Conservation (phyloP, 192 early-diverging fungal species). For the Coemansia sp. region DNA sequence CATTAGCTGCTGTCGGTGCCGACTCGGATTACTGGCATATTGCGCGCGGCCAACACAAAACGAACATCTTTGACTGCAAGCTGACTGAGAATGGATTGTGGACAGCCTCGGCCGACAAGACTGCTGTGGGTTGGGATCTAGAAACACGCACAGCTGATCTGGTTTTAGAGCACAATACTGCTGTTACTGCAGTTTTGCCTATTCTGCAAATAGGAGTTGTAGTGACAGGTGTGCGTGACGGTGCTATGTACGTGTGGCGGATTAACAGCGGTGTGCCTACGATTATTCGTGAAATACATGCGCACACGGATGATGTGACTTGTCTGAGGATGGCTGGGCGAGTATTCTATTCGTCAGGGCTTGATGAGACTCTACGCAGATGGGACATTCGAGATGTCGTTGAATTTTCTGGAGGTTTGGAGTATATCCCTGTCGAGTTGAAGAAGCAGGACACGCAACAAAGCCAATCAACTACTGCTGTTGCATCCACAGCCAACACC, state of each 20-base stretch:
- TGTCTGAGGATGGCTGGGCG: conserved; percentile 60
- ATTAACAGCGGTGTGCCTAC: conserved; percentile 36
- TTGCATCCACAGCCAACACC: neutral
- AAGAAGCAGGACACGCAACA: conserved; percentile 57
- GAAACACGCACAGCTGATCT: conserved; percentile 73
- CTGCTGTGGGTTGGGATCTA: conserved; percentile 79
- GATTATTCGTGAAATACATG: conserved; percentile 71
- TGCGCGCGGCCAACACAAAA: conserved; percentile 71
- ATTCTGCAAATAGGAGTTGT: conserved; percentile 67
- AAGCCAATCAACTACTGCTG: conserved; percentile 3
- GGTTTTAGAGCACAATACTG: conserved; percentile 75
- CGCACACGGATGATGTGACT: conserved; percentile 89
- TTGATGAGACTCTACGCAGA: conserved; percentile 82
- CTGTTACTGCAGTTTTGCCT: conserved; percentile 67
- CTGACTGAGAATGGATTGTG: conserved; percentile 71
- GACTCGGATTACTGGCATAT: conserved; percentile 45
- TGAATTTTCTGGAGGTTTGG: conserved; percentile 27
- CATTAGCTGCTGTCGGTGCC: conserved; percentile 28
- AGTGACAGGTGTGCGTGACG: conserved; percentile 81
- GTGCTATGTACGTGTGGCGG: conserved; percentile 85
- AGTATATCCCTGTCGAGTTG: conserved; percentile 32
- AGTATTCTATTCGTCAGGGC: conserved; percentile 71
- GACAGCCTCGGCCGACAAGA: conserved; percentile 92
- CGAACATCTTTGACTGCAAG: conserved; percentile 69
- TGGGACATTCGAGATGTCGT: conserved; percentile 71